Evolutionary conservation across 495 filamentous ascomycete species (phyloP).

Genomic region (Aspergillus homomorphus): DNA sequence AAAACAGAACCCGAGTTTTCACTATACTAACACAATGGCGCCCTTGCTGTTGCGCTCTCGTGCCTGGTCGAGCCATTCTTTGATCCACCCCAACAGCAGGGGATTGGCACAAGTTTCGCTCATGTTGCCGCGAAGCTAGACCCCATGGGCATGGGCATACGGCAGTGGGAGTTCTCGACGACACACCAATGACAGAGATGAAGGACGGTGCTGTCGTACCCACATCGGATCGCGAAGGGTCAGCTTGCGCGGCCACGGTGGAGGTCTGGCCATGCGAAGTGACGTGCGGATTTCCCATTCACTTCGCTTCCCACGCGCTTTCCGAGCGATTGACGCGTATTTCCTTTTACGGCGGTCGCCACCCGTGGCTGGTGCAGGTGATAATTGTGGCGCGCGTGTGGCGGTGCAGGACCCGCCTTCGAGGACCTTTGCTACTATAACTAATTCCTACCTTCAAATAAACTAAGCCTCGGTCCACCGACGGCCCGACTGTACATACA

Average conservation of each 20-base stretch:
- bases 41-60: slow-evolving; percentile 70
- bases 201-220: neutral
- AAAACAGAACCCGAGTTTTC: too few species aligned
- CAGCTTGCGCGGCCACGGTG: too few species aligned
- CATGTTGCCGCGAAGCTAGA: slow-evolving; percentile 25
- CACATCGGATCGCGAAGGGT: neutral
- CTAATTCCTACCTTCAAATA: too few species aligned
- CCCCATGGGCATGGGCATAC: neutral
- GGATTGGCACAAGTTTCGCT: slow-evolving; percentile 64
- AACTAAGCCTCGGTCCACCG: too few species aligned
- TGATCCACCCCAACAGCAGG: slow-evolving; percentile 69
- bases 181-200: neutral
- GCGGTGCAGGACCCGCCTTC: slow-evolving; percentile 3
- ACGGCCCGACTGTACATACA: too few species aligned
- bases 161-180: neutral
- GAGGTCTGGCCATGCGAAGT: neutral
- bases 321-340: neutral
- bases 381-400: neutral
- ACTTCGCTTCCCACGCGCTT: neutral
- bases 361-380: neutral
- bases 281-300: neutral
- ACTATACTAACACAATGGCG: slow-evolving; percentile 48
- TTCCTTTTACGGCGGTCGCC: neutral
- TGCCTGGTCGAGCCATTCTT: slow-evolving; percentile 76
- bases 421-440: too few species aligned